Conservation (phyloP, 2,329 filamentous ascomycete species). For the Cadophora gregata region DNA sequence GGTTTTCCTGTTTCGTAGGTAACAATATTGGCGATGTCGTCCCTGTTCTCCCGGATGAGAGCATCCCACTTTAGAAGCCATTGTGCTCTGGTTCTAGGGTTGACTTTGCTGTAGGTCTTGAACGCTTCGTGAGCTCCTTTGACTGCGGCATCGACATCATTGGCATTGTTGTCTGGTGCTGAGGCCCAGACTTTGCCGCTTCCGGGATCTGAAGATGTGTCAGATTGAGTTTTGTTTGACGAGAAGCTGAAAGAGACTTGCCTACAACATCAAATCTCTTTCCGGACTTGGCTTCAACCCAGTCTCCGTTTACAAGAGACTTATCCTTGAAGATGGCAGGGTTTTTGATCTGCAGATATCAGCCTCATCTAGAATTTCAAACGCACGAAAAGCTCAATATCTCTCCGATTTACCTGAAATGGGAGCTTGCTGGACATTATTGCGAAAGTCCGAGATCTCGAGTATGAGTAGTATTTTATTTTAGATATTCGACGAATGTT, state of each 20-base stretch:
- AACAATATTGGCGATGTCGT: slow-evolving; percentile 67
- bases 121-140: slow-evolving; percentile 66
- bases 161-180: slow-evolving; percentile 51
- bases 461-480: background rate
- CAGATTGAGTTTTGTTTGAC: background rate
- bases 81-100: slow-evolving; percentile 65
- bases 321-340: slow-evolving; percentile 59
- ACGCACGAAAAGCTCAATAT: background rate
- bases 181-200: slow-evolving; percentile 50
- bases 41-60: slow-evolving; percentile 65
- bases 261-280: slow-evolving; percentile 63
- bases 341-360: slow-evolving; percentile 54
- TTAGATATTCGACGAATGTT: background rate
- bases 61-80: slow-evolving; percentile 69
- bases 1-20: slow-evolving; percentile 65
- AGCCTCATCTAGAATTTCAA: slow-evolving; percentile 16
- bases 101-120: slow-evolving; percentile 62
- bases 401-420: slow-evolving; percentile 20
- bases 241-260: slow-evolving; percentile 34
- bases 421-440: slow-evolving; percentile 23
- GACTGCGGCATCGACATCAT: slow-evolving; percentile 67
- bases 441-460: background rate
- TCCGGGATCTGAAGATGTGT: slow-evolving; percentile 51
- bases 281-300: slow-evolving; percentile 60
- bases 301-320: slow-evolving; percentile 60